Percentiles rank a stretch among this genome's conserved stretches.
phyloP scores from a whole-genome alignment of 371 early-diverging fungal species.

The Rhizomucor pusillus region DNA sequence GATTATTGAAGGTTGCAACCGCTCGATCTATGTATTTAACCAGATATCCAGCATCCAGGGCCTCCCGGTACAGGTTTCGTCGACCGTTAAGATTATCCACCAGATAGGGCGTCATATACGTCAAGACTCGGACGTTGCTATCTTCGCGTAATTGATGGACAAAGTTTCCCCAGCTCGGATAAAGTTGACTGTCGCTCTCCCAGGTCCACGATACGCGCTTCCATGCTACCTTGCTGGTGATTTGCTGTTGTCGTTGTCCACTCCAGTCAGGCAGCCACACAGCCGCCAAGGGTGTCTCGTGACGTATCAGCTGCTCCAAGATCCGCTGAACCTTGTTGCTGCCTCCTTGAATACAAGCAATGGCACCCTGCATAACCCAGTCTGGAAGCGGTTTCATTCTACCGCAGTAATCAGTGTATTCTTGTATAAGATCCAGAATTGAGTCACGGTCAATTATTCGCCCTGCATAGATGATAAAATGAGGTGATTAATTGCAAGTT shows the following conservation, averaged over 20 bases:
- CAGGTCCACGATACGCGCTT: constrained; percentile 52
- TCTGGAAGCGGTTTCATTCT: constrained; percentile 49
- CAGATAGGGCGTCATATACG: constrained; percentile 47
- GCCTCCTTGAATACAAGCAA: constrained; percentile 52
- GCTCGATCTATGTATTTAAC: constrained; percentile 17
- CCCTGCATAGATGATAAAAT: constrained; percentile 12
- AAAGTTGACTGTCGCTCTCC: constrained; percentile 38
- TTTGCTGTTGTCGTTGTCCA: constrained; percentile 33
- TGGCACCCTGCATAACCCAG: constrained; percentile 43
- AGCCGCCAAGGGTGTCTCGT: constrained; percentile 38
- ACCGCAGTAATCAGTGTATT: constrained; percentile 46
- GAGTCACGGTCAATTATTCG: constrained; percentile 42
- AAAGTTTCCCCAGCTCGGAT: constrained; percentile 46
- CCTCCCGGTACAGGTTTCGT: constrained; percentile 35
- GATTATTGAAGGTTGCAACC: constrained; percentile 13
- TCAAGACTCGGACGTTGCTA: constrained; percentile 19
- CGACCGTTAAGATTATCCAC: constrained; percentile 19
- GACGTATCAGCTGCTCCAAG: constrained; percentile 20
- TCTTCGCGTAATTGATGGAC: constrained; percentile 24
- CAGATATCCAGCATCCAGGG: constrained; percentile 29
- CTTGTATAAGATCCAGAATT: constrained; percentile 44
- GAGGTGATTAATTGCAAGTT: too few relatives aligned
- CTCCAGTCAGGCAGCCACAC: constrained; percentile 52
- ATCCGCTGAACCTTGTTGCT: constrained; percentile 30
- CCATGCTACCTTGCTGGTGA: constrained; percentile 18